Percentiles rank a stretch among this genome's conserved stretches.
Evolutionary conservation across 768 basidiomycete species (phyloP).

Genomic region (Hortiboletus flavorubellus): DNA sequence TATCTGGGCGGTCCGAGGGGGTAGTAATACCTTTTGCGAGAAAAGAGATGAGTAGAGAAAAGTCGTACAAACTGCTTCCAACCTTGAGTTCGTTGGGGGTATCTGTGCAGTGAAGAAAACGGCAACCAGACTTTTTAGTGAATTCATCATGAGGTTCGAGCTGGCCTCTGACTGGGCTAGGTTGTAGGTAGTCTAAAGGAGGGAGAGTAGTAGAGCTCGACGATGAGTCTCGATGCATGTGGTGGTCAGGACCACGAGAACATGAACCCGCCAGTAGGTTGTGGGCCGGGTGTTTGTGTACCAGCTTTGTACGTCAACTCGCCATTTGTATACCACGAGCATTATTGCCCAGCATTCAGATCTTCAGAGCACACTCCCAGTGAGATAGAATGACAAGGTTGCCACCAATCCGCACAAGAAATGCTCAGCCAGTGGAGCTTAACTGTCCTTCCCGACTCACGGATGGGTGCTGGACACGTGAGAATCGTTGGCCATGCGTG

Average conservation of each 20-base stretch:
- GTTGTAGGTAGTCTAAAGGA: constrained; percentile 53
- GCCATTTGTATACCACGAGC: too few relatives aligned
- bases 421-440: too few relatives aligned
- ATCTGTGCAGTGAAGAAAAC: constrained; percentile 74
- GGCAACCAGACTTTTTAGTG: constrained; percentile 55
- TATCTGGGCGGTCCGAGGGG: constrained; percentile 61
- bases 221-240: constrained; percentile 25
- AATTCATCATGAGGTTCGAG: constrained; percentile 60
- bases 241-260: constrained; percentile 2
- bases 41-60: constrained; percentile 1
- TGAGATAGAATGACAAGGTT: too few relatives aligned
- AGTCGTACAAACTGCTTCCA: constrained; percentile 1
- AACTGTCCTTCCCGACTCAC: too few relatives aligned
- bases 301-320: neutral
- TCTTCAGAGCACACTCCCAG: too few relatives aligned
- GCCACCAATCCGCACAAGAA: too few relatives aligned
- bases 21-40: constrained; percentile 56
- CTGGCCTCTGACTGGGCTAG: constrained; percentile 71
- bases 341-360: too few relatives aligned
- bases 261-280: neutral
- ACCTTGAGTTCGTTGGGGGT: constrained; percentile 76
- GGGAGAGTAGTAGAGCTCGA: constrained; percentile 22
- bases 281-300: too few relatives aligned
- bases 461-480: neutral
- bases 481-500: constrained; percentile 3